phyloP scores from a whole-genome alignment of 2,329 filamentous ascomycete genomes.

The Penicillium occitanis region DNA sequence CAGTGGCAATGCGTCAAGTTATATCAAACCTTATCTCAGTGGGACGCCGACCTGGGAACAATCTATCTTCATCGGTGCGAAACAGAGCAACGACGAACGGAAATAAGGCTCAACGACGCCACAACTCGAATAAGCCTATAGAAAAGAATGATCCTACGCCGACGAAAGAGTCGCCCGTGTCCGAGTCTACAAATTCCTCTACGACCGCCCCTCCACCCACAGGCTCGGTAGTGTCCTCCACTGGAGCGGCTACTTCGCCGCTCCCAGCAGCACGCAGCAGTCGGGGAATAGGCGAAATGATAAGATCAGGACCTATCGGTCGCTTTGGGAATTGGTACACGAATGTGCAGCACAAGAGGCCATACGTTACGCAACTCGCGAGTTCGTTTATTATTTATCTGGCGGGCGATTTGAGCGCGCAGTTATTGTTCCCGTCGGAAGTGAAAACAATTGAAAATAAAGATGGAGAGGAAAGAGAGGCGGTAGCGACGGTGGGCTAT shows the following conservation, averaged over 20 bases:
- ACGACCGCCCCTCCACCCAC: slow-evolving; percentile 15
- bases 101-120: not conserved
- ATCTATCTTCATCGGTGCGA: slow-evolving; percentile 7
- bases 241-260: slow-evolving; percentile 28
- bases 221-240: slow-evolving; percentile 22
- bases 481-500: slow-evolving; percentile 54
- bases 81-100: not conserved
- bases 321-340: slow-evolving; percentile 56
- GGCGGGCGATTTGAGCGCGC: slow-evolving; percentile 73
- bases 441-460: slow-evolving; percentile 23
- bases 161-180: slow-evolving; percentile 22
- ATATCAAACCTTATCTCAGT: not conserved
- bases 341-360: slow-evolving; percentile 67
- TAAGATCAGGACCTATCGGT: slow-evolving; percentile 28
- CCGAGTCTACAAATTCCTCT: slow-evolving; percentile 15
- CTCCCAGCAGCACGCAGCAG: slow-evolving; percentile 14
- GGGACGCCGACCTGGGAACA: slow-evolving; percentile 20
- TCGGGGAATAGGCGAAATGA: slow-evolving; percentile 32
- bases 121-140: slow-evolving; percentile 10
- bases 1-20: slow-evolving; percentile 10
- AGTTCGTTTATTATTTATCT: slow-evolving; percentile 77
- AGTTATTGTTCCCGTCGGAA: slow-evolving; percentile 58
- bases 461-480: slow-evolving; percentile 26
- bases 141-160: slow-evolving; percentile 13
- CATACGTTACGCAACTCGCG: slow-evolving; percentile 75